These are phyloP conservation scores for Stagonosporopsis cucurbitacearum DNA, from an alignment of 2,329 filamentous ascomycete genomes.

Conservation along the genomic window DNA sequence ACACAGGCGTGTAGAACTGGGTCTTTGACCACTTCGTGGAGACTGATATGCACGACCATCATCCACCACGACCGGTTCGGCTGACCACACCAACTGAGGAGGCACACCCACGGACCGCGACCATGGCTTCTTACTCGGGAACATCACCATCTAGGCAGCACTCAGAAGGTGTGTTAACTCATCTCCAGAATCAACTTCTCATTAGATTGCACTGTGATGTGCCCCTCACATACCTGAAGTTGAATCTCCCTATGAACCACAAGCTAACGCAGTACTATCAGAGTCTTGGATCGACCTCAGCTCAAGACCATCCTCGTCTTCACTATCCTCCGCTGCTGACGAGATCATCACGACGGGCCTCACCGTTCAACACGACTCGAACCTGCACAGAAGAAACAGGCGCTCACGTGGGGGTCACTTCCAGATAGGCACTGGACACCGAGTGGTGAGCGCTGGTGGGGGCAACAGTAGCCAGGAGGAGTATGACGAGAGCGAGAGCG, in stretches of 20 bases:
- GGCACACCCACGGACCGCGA: slow-evolving; percentile 21
- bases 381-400: slow-evolving; percentile 65
- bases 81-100: slow-evolving; percentile 28
- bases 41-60: slow-evolving; percentile 38
- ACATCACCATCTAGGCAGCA: slow-evolving; percentile 32
- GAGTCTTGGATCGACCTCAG: slow-evolving; percentile 97
- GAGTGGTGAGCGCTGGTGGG: slow-evolving; percentile 52
- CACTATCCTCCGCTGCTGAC: slow-evolving; percentile 80
- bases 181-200: background rate
- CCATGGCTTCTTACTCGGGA: slow-evolving; percentile 31
- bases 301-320: slow-evolving; percentile 92
- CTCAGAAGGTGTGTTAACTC: slow-evolving; percentile 35
- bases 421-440: slow-evolving; percentile 44
- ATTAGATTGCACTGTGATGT: background rate
- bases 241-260: background rate
- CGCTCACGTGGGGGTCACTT: slow-evolving; percentile 48
- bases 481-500: slow-evolving; percentile 91
- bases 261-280: slow-evolving; percentile 49
- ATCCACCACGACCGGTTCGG: slow-evolving; percentile 30
- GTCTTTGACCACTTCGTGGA: background rate
- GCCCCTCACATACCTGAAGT: background rate
- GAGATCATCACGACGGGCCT: slow-evolving; percentile 92
- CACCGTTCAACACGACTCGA: slow-evolving; percentile 71
- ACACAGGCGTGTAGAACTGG: slow-evolving; percentile 2
- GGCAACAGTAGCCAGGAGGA: slow-evolving; percentile 90